These are phyloP conservation scores for Ciborinia camelliae DNA, from an alignment of 2,329 filamentous ascomycete species.

Conservation along the genomic window DNA sequence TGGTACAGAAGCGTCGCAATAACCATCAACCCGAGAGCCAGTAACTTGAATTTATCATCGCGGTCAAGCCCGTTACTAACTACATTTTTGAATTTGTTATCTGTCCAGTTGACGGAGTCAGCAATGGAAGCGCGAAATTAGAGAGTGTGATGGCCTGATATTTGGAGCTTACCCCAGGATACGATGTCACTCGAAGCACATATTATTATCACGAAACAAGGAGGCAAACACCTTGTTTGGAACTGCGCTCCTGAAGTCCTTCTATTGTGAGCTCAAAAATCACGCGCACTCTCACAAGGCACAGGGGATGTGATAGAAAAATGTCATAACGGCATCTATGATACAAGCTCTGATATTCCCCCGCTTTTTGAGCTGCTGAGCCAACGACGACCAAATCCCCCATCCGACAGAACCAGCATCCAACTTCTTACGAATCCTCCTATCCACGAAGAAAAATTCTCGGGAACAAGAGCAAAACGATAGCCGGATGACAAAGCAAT, in stretches of 20 bases:
- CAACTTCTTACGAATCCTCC: not conserved
- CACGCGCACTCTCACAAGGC: not conserved
- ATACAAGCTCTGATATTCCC: not conserved
- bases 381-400: not conserved
- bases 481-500: not conserved
- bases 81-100: too few relatives aligned
- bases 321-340: slow-evolving; percentile 8
- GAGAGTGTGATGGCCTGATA: not conserved
- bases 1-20: too few relatives aligned
- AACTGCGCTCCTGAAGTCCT: not conserved
- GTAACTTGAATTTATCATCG: too few relatives aligned
- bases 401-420: not conserved
- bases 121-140: too few relatives aligned
- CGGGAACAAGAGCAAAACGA: not conserved
- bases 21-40: too few relatives aligned
- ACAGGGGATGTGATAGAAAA: not conserved
- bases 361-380: not conserved
- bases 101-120: too few relatives aligned
- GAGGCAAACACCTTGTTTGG: too few relatives aligned
- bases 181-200: not conserved
- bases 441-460: not conserved
- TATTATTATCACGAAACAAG: not conserved
- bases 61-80: too few relatives aligned
- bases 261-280: not conserved
- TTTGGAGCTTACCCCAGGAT: not conserved